Percentiles rank a stretch among this genome's conserved stretches.
Evolutionary conservation across 495 filamentous ascomycete species (phyloP).

Genomic region (Hyphodiscus hymeniophilus): DNA sequence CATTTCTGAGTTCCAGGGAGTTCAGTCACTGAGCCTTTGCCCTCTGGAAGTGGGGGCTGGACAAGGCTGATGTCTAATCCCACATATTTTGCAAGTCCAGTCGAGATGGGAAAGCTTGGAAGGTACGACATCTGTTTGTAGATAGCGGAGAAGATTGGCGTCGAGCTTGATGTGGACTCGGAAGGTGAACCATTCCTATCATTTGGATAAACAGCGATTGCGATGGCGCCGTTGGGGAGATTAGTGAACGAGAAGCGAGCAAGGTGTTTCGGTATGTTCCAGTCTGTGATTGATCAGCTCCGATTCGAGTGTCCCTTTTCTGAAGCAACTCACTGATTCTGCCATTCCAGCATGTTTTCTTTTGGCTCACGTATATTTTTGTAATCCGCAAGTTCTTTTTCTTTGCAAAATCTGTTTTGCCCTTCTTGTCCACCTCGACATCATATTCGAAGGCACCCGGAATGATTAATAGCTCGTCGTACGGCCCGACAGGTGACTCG

Average conservation of each 20-base stretch:
- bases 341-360: constrained; percentile 40
- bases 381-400: constrained; percentile 29
- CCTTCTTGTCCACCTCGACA: constrained; percentile 24
- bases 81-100: constrained; percentile 11
- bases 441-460: constrained; percentile 33
- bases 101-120: constrained; percentile 34
- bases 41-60: constrained; percentile 25
- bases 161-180: constrained; percentile 21
- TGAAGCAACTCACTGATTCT: constrained; percentile 22
- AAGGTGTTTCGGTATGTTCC: constrained; percentile 48
- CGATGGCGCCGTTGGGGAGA: constrained; percentile 25
- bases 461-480: constrained; percentile 41
- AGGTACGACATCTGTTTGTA: constrained; percentile 32
- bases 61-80: neutral
- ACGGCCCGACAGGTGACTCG: constrained; percentile 40
- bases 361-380: constrained; percentile 42
- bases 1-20: constrained; percentile 29
- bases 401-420: constrained; percentile 15
- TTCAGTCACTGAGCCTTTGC: constrained; percentile 24
- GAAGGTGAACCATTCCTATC: constrained; percentile 15
- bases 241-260: constrained; percentile 40
- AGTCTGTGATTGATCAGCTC: constrained; percentile 25
- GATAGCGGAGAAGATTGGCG: constrained; percentile 35
- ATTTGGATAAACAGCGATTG: constrained; percentile 35
- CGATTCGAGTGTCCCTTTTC: neutral